These are phyloP conservation scores for Draba incana DNA, from an alignment of 345 rosid genomes.

Conservation along the genomic window DNA sequence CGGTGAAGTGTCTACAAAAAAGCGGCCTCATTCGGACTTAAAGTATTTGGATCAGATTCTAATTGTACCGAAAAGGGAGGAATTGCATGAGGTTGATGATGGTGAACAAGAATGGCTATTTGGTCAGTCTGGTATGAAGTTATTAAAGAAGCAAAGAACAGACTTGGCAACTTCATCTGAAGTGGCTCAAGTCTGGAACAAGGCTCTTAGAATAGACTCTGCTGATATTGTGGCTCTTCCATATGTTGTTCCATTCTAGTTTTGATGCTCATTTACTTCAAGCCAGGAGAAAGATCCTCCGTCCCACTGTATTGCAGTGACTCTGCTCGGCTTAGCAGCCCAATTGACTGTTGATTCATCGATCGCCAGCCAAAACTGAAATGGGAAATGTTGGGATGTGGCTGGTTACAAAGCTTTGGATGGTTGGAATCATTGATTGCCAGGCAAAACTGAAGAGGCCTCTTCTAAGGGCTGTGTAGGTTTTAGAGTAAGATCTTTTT, in stretches of 20 bases:
- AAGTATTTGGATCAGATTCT: constrained; percentile 63
- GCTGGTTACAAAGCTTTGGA: constrained; percentile 1
- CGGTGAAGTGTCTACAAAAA: constrained; percentile 47
- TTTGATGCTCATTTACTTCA: constrained; percentile 16
- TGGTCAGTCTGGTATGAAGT: constrained; percentile 32
- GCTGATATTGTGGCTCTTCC: constrained; percentile 73
- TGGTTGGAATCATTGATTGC: not conserved
- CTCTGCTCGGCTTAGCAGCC: constrained; percentile 13
- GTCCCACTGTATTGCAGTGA: constrained; percentile 1
- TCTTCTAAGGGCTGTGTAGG: constrained; percentile 21
- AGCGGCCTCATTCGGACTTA: constrained; percentile 71
- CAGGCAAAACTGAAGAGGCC: not conserved
- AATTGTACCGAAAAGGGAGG: constrained; percentile 61
- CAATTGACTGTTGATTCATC: not conserved
- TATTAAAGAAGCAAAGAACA: constrained; percentile 43
- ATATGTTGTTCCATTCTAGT: constrained; percentile 77
- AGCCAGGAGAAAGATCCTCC: constrained; percentile 23
- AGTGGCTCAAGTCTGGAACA: constrained; percentile 63
- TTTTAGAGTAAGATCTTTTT: constrained; percentile 31
- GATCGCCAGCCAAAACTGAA: not conserved
- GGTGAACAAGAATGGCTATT: constrained; percentile 73
- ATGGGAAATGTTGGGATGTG: constrained; percentile 14
- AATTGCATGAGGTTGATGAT: constrained; percentile 41
- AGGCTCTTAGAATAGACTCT: constrained; percentile 59
- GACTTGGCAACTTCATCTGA: constrained; percentile 27